These are phyloP conservation scores for Sordariomycetes sp. DNA, from an alignment of 2,329 filamentous ascomycete genomes.

Conservation along the genomic window DNA sequence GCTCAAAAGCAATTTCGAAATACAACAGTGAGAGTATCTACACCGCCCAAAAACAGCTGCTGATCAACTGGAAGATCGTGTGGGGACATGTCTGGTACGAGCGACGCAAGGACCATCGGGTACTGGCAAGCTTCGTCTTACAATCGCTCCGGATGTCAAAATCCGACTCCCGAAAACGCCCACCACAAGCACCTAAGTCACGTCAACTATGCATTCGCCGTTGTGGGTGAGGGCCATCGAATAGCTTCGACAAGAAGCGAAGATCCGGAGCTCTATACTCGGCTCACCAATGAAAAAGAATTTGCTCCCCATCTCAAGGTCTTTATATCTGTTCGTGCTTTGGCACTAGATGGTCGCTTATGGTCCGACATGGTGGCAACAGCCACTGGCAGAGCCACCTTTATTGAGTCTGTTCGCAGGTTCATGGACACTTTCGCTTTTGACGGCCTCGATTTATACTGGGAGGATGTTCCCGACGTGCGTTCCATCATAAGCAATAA, in stretches of 20 bases:
- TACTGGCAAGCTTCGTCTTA: conserved; percentile 20
- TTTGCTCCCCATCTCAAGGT: conserved; percentile 16
- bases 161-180: conserved; percentile 8
- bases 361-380: conserved; percentile 8
- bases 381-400: conserved; percentile 2
- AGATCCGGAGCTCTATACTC: conserved; percentile 3
- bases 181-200: conserved; percentile 13
- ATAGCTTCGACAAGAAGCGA: background rate
- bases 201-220: conserved; percentile 22
- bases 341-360: conserved; percentile 11
- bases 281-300: conserved; percentile 18
- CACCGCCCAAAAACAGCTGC: too few species aligned
- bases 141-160: conserved; percentile 11
- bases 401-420: conserved; percentile 4
- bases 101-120: conserved; percentile 11
- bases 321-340: conserved; percentile 22
- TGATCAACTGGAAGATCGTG: too few species aligned
- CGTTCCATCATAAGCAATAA: too few species aligned
- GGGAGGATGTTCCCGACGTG: too few species aligned
- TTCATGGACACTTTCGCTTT: conserved; percentile 6
- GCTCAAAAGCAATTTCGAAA: too few species aligned
- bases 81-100: background rate
- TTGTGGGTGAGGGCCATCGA: conserved; percentile 21
- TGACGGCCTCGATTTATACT: conserved; percentile 9
- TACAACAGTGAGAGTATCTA: too few species aligned